A percentile compares a stretch with the other conserved stretches of the same genome.
phyloP scores from a whole-genome alignment of 768 basidiomycete genomes.

The Atractiella rhizophila region DNA sequence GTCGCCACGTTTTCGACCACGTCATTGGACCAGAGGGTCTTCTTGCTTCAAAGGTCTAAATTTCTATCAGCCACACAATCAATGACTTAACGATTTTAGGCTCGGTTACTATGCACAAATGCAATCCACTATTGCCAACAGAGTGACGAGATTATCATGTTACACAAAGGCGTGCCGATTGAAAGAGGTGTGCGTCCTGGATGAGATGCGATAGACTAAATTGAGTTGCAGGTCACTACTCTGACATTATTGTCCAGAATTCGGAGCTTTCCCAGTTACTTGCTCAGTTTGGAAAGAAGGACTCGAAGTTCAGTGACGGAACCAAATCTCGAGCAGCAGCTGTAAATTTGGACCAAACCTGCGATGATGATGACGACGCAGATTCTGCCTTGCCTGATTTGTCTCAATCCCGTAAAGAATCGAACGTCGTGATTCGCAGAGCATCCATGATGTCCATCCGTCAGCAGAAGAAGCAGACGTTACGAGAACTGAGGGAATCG shows the following conservation, averaged over 20 bases:
- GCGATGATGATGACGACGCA: slow-evolving; percentile 14
- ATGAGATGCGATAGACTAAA: no score
- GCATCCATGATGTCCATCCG: slow-evolving; percentile 19
- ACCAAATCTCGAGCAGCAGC: slow-evolving; percentile 11
- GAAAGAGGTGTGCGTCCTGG: slow-evolving; percentile 27
- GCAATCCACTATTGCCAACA: slow-evolving; percentile 24
- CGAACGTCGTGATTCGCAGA: slow-evolving; percentile 15
- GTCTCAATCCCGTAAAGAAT: slow-evolving; percentile 15
- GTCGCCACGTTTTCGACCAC: slow-evolving; percentile 50
- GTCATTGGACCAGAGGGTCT: slow-evolving; percentile 18
- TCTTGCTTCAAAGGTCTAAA: slow-evolving; percentile 24
- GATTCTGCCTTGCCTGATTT: slow-evolving; percentile 11
- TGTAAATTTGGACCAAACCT: no score
- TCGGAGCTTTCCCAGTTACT: slow-evolving; percentile 26
- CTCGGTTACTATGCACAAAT: slow-evolving; percentile 26
- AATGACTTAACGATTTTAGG: no score
- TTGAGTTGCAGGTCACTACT: background rate
- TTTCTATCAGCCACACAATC: no score
- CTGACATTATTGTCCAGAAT: no score
- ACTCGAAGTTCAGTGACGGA: no score
- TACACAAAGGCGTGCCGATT: slow-evolving; percentile 24
- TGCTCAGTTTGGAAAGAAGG: slow-evolving; percentile 31
- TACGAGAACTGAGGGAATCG: slow-evolving; percentile 8
- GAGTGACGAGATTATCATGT: slow-evolving; percentile 24
- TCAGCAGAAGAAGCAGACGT: slow-evolving; percentile 11